Evolutionary conservation across 202 grass and related monocot species (phyloP), one percentile per base, ranked within the genome.

Genomic region (Setaria viridis): DNA sequence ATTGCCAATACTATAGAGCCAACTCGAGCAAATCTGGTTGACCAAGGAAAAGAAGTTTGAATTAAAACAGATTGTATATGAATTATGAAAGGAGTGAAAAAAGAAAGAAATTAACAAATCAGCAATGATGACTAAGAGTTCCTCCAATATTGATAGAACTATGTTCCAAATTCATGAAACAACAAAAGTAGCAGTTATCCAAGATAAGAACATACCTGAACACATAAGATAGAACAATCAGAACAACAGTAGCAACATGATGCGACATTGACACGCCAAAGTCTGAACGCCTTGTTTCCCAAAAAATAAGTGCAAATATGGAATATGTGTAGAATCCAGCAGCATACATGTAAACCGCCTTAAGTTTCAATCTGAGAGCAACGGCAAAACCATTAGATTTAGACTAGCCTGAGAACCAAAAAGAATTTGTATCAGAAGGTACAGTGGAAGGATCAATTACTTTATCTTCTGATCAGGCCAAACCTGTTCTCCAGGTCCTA

Each of bases 381-480:
- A 75, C 9, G 51, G 57, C 47, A 29, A 51, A 88, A 84, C 25
- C 21, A 19, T 86, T 79, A 90, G 73, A 90, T 51, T 67, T 42
- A 74, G 20, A 71, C 12, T 15, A 78, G 59, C 39, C 4, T 74
- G 58, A 72, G 46, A 72, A 78, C 39, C 33, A 78, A 16, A 30
- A 79, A 20, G 37, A 90, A 67, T 41, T 12, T 86, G 30, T 33
- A 68, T 43, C 21, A 45, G 16, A 43, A 67, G 41, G n/a, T 20
- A 35, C 16, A 45, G n/a, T 59, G n/a, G 19, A 73, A 82, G 48
- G 15, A 78, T 83, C 17, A 25, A 73, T 70, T 92, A 99, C 96
- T 99, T 96, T 84, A 96, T 99, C 70, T 92, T 94, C 90, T 99
- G 93, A 88, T 99, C 93, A 80, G 96, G 93, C 96, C 93, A 99